phyloP scores from a whole-genome alignment of 2,329 filamentous ascomycete genomes.

The Dactylella cylindrospora region DNA sequence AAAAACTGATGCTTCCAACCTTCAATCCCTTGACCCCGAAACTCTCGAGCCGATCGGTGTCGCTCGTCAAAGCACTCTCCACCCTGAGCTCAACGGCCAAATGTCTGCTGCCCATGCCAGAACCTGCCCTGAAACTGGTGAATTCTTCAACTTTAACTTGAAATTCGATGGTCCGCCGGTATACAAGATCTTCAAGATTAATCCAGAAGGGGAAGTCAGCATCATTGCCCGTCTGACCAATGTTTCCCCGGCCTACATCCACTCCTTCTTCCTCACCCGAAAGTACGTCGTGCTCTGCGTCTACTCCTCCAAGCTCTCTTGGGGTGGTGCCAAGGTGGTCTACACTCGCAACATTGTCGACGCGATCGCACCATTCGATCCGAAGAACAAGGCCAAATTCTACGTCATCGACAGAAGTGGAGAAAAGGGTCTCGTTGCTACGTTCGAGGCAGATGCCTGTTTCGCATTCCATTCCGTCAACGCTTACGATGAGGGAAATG shows the following conservation, averaged over 20 bases:
- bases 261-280: slow-evolving; percentile 74
- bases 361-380: slow-evolving; percentile 65
- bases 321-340: slow-evolving; percentile 62
- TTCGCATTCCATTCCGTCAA: slow-evolving; percentile 83
- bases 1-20: slow-evolving; percentile 60
- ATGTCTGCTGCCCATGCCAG: slow-evolving; percentile 71
- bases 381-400: slow-evolving; percentile 64
- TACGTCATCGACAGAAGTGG: slow-evolving; percentile 68
- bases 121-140: slow-evolving; percentile 70
- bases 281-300: slow-evolving; percentile 73
- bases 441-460: slow-evolving; percentile 66
- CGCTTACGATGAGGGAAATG: slow-evolving; percentile 65
- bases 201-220: slow-evolving; percentile 64
- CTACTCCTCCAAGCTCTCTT: slow-evolving; percentile 65
- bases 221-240: slow-evolving; percentile 68
- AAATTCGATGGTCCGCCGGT: slow-evolving; percentile 58
- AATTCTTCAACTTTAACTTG: slow-evolving; percentile 82
- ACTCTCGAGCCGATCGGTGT: slow-evolving; percentile 72
- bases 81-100: slow-evolving; percentile 68
- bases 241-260: slow-evolving; percentile 69
- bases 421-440: slow-evolving; percentile 66
- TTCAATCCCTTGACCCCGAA: slow-evolving; percentile 67
- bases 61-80: slow-evolving; percentile 63
- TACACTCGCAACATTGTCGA: slow-evolving; percentile 70
- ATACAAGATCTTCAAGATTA: slow-evolving; percentile 71